Evolutionary conservation across 164 flowering plant genomes (phyloP).

Genomic region (Chloranthus sessilifolius): DNA sequence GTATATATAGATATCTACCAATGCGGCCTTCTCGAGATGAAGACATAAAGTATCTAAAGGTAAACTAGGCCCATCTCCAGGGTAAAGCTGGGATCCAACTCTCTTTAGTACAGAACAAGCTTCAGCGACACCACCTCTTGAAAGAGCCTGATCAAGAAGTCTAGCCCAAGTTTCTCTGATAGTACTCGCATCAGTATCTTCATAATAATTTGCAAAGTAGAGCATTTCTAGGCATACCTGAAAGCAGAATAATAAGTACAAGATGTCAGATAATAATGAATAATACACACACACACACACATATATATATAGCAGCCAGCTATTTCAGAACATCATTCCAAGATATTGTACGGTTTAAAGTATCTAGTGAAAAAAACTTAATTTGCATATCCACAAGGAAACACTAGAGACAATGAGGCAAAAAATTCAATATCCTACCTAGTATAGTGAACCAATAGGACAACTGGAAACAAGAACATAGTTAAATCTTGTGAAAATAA

Average conservation of each 20-base stretch:
- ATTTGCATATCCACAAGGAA: no score
- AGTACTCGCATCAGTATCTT: conserved; percentile 83
- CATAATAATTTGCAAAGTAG: conserved; percentile 90
- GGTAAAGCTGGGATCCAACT: conserved; percentile 78
- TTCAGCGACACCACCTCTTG: conserved; percentile 89
- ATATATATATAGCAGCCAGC: not conserved
- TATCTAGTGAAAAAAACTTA: no score
- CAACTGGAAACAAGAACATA: no score
- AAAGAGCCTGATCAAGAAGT: conserved; percentile 90
- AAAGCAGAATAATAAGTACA: conserved; percentile 10
- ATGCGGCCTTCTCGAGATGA: conserved; percentile 93
- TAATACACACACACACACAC: not conserved
- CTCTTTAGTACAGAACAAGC: conserved; percentile 90
- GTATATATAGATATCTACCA: no score
- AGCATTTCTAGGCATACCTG: conserved; percentile 94
- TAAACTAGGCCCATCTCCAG: conserved; percentile 86
- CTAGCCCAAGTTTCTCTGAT: conserved; percentile 96
- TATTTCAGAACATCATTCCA: no score
- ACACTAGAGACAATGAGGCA: no score
- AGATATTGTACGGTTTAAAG: no score
- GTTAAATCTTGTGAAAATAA: no score
- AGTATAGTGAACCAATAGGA: no score
- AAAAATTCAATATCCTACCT: no score
- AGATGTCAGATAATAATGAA: not conserved
- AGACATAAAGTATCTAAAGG: conserved; percentile 88